Evolutionary conservation across 129 eudicot genomes (phyloP), one percentile per base, ranked within the genome.

Genomic region (Centaurea solstitialis): DNA sequence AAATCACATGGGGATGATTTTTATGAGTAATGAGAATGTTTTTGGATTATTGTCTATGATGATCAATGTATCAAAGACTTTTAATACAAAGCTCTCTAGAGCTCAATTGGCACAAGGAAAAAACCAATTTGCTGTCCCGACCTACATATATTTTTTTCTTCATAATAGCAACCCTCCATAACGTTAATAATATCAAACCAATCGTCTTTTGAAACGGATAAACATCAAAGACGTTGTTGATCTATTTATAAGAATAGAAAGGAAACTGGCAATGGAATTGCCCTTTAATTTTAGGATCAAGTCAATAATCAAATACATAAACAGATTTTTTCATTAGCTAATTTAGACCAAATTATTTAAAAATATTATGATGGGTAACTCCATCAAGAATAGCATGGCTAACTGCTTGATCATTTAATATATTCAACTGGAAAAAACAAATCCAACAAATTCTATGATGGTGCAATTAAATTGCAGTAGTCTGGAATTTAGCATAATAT

Each of bases 271-370:
- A 8, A 24, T 61, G 9, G 23, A 61, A 28, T 64, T 28, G 11
- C 30, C 21, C 26, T 40, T 75, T 17, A 9, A 0, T 68, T 75
- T 53, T 68, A 75, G 40, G 81, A 68, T 74, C 76, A 53, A 53
- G 28, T 75, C 21, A 21, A 9, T 75, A 35, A 35, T 50, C 22
- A 35, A 23, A 68, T 50, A 47, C 40, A 3, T 50, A 26, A 22
- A 75, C 72, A 53, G 23, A 30, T 37, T 82, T 39, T 41, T 13
- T 75, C 62, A 9, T 26, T 82, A n/a, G 81, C 76, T 68, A 38
- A 6, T 69, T 68, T 68, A 53, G 71, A 50, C 47, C 76, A 68
- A 82, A 17, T 15, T 53, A 23, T 15, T 38, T 8, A 57, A 21
- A 21, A 21, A 13, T n/a, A 57, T 22, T 33, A 40, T 1, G 69